These are phyloP conservation scores for Saksenaea oblongispora DNA, from an alignment of 371 early-diverging fungal species.

Conservation along the genomic window DNA sequence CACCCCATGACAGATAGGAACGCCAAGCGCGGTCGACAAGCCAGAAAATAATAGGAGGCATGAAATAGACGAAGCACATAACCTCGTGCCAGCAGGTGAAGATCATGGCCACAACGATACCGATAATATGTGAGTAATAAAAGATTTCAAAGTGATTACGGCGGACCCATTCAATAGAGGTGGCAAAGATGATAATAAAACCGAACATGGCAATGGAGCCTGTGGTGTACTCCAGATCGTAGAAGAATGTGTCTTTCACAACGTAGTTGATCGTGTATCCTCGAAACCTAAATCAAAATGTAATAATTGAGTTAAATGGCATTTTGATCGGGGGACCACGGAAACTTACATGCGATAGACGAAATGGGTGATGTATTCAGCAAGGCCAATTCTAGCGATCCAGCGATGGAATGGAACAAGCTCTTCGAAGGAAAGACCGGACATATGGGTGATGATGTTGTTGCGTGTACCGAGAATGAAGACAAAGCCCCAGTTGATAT, in stretches of 20 bases:
- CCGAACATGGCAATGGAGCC: constrained; percentile 46
- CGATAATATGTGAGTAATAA: constrained; percentile 42
- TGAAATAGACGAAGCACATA: constrained; percentile 42
- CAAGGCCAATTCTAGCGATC: constrained; percentile 45
- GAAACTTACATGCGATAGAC: constrained; percentile 46
- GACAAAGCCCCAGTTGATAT: constrained; percentile 51
- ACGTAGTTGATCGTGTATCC: constrained; percentile 17
- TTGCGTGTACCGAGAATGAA: constrained; percentile 48
- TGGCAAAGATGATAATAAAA: constrained; percentile 41
- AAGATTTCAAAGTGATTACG: constrained; percentile 47
- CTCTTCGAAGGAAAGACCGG: constrained; percentile 45
- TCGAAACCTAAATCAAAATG: constrained; percentile 16
- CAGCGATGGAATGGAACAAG: constrained; percentile 51
- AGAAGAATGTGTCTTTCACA: constrained; percentile 29
- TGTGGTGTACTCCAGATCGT: constrained; percentile 35
- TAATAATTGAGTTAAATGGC: background rate
- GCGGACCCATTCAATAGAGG: constrained; percentile 42
- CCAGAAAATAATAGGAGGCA: constrained; percentile 43
- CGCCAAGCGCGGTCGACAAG: constrained; percentile 40
- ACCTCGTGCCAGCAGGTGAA: constrained; percentile 43
- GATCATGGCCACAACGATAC: constrained; percentile 35
- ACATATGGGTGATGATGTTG: constrained; percentile 39
- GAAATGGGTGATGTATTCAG: constrained; percentile 43
- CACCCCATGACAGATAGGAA: constrained; percentile 43
- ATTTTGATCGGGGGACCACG: background rate